These are phyloP conservation scores for Botryobasidium botryosum DNA, from an alignment of 768 basidiomycete species.

Conservation along the genomic window DNA sequence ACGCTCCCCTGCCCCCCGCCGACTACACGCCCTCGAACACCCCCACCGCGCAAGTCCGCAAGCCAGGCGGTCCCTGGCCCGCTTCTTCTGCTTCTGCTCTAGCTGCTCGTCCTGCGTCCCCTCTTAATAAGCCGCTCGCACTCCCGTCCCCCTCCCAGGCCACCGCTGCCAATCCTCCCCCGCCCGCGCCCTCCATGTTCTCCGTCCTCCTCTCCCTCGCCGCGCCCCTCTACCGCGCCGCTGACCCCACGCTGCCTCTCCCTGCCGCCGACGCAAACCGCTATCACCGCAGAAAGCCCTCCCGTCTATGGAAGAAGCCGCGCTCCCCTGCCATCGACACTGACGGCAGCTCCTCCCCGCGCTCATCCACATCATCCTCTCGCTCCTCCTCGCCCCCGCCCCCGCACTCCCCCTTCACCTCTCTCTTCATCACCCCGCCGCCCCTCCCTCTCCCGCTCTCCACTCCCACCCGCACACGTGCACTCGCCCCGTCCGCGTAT, in stretches of 20 bases:
- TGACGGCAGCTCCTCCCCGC: neutral
- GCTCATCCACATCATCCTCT: neutral
- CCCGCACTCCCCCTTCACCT: conserved; percentile 9
- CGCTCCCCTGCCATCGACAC: neutral
- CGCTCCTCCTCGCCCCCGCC: neutral
- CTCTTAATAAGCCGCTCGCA: conserved; percentile 6
- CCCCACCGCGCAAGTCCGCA: conserved; percentile 6
- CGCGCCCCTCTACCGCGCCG: neutral
- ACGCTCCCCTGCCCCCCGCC: conserved; percentile 15
- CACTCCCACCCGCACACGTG: conserved; percentile 22
- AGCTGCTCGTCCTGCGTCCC: conserved; percentile 6
- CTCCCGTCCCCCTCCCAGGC: neutral
- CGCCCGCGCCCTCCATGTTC: neutral
- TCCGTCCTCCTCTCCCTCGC: conserved; percentile 2
- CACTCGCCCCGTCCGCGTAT: neutral
- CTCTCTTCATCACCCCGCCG: conserved; percentile 10
- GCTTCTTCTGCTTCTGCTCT: conserved; percentile 9
- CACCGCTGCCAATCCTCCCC: neutral
- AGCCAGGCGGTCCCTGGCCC: conserved; percentile 9
- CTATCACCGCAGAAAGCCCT: neutral
- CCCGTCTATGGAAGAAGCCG: neutral
- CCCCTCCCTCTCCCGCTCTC: conserved; percentile 42
- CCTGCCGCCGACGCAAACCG: neutral
- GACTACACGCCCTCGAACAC: conserved; percentile 12
- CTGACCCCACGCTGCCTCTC: neutral